These are phyloP conservation scores for Pseudocercospora musae DNA, from an alignment of 2,329 filamentous ascomycete species.

Conservation along the genomic window DNA sequence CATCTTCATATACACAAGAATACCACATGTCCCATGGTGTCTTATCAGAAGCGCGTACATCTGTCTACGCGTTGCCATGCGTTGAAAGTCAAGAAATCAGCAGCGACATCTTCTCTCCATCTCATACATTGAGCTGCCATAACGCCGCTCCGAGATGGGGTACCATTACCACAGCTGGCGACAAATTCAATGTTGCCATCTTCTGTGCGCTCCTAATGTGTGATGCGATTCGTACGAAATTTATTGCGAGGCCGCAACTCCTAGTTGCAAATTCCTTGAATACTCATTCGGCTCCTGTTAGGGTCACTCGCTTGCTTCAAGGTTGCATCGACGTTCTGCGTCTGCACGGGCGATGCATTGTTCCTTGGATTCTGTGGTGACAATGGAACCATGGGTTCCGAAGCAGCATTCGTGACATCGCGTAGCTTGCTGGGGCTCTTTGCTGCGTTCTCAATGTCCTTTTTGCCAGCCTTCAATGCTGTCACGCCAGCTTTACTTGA, in stretches of 20 bases:
- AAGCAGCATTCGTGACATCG: slow-evolving; percentile 21
- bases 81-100: background rate
- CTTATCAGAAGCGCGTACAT: background rate
- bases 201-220: background rate
- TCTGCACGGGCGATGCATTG: slow-evolving; percentile 19
- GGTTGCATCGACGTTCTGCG: slow-evolving; percentile 1
- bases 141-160: background rate
- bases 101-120: background rate
- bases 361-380: slow-evolving; percentile 24
- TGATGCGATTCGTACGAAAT: background rate
- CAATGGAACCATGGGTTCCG: slow-evolving; percentile 26
- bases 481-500: slow-evolving; percentile 25
- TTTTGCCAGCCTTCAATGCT: slow-evolving; percentile 19
- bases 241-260: background rate
- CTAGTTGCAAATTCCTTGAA: slow-evolving; percentile 15
- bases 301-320: background rate
- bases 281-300: slow-evolving; percentile 17
- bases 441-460: slow-evolving; percentile 11
- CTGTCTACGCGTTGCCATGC: background rate
- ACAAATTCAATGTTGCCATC: background rate
- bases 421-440: slow-evolving; percentile 31
- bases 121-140: background rate
- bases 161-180: background rate
- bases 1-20: background rate
- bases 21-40: background rate